phyloP scores from a whole-genome alignment of 2,329 filamentous ascomycete genomes.

The Aspergillus fijiensis region DNA sequence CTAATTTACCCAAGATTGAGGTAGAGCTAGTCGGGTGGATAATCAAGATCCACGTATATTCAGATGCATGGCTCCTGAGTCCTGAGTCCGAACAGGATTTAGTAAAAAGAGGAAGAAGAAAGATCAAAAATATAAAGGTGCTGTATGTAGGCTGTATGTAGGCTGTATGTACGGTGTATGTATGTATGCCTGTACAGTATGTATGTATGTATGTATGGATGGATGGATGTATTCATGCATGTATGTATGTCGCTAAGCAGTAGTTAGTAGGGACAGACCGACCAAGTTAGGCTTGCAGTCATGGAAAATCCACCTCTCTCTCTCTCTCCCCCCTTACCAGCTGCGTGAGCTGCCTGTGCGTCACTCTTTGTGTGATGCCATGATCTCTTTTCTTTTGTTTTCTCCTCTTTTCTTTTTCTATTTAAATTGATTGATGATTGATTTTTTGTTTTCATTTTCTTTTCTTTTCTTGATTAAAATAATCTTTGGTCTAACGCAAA shows the following conservation, averaged over 20 bases:
- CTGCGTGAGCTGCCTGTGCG: not conserved
- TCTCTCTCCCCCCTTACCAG: not conserved
- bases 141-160: not conserved
- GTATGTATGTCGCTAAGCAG: slow-evolving; percentile 1
- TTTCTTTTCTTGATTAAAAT: not conserved
- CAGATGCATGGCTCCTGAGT: not conserved
- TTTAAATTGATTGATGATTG: not conserved
- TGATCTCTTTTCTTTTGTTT: slow-evolving; percentile 8
- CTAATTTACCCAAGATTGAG: not conserved
- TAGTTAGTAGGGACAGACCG: not conserved
- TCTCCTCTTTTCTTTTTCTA: not conserved
- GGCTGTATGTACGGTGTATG: slow-evolving; percentile 1
- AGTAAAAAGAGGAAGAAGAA: not conserved
- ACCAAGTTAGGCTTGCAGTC: not conserved
- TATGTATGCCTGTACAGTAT: not conserved
- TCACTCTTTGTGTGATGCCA: not conserved
- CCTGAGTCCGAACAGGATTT: not conserved
- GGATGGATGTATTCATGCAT: slow-evolving; percentile 8
- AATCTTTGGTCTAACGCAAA: not conserved
- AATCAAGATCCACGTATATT: not conserved
- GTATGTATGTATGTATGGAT: not conserved
- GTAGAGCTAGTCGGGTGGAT: not conserved
- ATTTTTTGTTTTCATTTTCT: no score
- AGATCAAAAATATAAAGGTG: not conserved
- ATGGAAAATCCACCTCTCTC: not conserved